Evolutionary conservation across 345 rosid species (phyloP).

Genomic region (Salix exigua): DNA sequence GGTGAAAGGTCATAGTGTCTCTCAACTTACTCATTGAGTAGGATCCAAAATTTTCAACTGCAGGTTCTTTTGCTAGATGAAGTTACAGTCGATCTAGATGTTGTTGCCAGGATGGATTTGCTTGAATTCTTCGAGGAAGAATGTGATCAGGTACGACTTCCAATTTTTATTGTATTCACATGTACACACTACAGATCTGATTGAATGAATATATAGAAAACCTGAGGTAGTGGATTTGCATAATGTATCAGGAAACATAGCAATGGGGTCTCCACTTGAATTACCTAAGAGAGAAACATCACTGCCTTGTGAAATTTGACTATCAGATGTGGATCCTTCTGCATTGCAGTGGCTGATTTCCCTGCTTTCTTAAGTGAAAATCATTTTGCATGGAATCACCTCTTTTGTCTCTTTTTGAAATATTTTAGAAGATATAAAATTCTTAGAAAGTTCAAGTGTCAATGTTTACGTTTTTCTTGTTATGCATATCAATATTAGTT

Average conservation of each 20-base stretch:
- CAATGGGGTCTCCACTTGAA: background rate
- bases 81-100: slow-evolving; percentile 91
- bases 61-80: slow-evolving; percentile 93
- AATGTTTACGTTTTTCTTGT: background rate
- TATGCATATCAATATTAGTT: background rate
- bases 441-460: background rate
- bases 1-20: background rate
- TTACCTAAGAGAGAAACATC: background rate
- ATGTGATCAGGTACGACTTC: slow-evolving; percentile 63
- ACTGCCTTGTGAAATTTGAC: background rate
- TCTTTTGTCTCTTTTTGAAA: background rate
- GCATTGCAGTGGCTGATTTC: background rate
- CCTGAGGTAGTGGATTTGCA: background rate
- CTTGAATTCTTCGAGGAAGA: slow-evolving; percentile 88
- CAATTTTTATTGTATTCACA: background rate
- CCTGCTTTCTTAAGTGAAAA: background rate
- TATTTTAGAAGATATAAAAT: background rate
- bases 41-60: slow-evolving; percentile 2
- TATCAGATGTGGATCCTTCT: background rate
- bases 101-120: slow-evolving; percentile 90
- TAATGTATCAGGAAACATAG: background rate
- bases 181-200: background rate
- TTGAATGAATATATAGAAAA: background rate
- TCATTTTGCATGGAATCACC: background rate
- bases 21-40: background rate